Evolutionary conservation across 768 basidiomycete genomes (phyloP), one percentile per base, ranked within the genome.

Genomic region (Russula foetens): DNA sequence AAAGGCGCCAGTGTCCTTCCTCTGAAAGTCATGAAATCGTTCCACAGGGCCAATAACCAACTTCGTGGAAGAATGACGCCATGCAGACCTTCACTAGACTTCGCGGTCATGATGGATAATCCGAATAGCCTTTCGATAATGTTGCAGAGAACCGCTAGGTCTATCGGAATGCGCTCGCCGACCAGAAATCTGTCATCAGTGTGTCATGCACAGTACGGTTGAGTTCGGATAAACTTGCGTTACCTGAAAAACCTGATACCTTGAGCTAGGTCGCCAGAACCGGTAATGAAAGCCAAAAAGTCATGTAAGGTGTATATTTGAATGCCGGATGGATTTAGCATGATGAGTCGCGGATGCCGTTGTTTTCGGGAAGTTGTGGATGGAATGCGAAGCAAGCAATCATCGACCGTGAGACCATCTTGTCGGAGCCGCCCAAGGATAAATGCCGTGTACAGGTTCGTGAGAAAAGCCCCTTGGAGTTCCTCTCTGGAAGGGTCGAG

Each of bases 11-110:
- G 24, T 26, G 19, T 1, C 7, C 33, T 33, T 3, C 41, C 35
- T 26, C 31, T 62, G 33, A 54, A 63, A 14, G 23, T 29, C 21
- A 41, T 29, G 8, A 60, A 64, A 63, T 57, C 62, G 64, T 17
- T 60, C 59, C 47, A 66, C 46, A 28, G 43, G 19, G 62, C 59
- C 19, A 72, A 35, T 21, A 84, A 65, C 83, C 84, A 86, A 53
- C 75, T 78, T 2, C 76, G 76, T 0, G 85, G 85, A 35, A 86
- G 73, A 5, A 78, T 76, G 28, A 82, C 63, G 15, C 74, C 72
- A 66, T 85, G 79, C 0, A 83, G 68, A 17, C 63, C 46, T 14
- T 61, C 41, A 28, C 66, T 63, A 58, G 70, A 67, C 0, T 68
- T 70, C 46, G 67, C 66, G 1, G 73, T 71, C 2, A 85, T 55